A percentile compares a stretch with the other conserved stretches of the same genome.
Conservation (phyloP, 148 eudicot genomes). For the Arbutus unedo region DNA sequence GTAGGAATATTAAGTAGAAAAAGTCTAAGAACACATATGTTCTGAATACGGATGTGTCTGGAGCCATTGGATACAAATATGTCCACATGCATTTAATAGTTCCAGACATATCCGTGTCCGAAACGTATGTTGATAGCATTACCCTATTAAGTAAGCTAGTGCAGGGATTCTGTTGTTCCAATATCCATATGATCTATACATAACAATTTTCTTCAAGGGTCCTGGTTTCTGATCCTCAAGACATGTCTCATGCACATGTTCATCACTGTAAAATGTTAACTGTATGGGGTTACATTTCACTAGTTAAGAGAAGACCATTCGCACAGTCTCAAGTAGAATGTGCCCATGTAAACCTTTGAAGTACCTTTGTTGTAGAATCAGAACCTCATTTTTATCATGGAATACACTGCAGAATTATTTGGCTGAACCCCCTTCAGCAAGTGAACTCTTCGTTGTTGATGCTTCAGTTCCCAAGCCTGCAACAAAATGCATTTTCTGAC, state of each 20-base stretch:
- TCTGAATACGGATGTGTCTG: too few relatives aligned
- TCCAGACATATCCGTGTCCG: too few relatives aligned
- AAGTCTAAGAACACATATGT: too few relatives aligned
- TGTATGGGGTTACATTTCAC: not conserved
- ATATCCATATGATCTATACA: not conserved
- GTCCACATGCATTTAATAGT: too few relatives aligned
- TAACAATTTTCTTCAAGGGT: not conserved
- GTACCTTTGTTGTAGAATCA: not conserved
- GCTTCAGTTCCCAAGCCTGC: constrained; percentile 63
- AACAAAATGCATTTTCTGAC: not conserved
- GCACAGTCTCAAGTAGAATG: not conserved
- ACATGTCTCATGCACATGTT: constrained; percentile 44
- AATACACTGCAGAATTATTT: constrained; percentile 21
- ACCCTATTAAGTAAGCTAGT: not conserved
- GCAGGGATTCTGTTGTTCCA: not conserved
- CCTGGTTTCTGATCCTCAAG: not conserved
- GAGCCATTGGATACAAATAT: too few relatives aligned
- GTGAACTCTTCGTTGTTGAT: constrained; percentile 41
- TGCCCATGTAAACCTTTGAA: not conserved
- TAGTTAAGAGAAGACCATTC: not conserved
- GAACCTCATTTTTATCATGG: not conserved
- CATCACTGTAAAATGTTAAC: not conserved
- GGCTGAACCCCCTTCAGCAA: constrained; percentile 46
- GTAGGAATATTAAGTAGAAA: too few relatives aligned
- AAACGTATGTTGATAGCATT: too few relatives aligned